Percentiles rank a stretch among this genome's conserved stretches.
phyloP scores from a whole-genome alignment of 169 alveolate genomes.

The Perkinsus marinus region DNA sequence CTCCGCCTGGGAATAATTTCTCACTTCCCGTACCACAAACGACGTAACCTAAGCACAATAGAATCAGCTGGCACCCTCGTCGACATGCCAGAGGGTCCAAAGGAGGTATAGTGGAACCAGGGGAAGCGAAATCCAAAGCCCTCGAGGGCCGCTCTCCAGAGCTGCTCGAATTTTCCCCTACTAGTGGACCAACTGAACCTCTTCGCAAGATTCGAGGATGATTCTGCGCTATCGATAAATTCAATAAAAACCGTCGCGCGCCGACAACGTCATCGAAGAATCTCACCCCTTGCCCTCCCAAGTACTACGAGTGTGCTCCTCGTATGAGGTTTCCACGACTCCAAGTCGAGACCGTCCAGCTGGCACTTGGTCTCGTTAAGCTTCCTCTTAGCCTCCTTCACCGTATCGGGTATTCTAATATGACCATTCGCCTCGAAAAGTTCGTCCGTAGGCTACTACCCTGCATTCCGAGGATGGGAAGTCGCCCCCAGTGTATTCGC shows the following conservation, averaged over 20 bases:
- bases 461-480: background rate
- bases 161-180: too few species aligned
- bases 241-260: too few species aligned
- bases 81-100: too few species aligned
- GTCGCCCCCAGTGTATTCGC: background rate
- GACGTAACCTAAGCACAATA: background rate
- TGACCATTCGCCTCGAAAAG: background rate
- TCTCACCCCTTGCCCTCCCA: too few species aligned
- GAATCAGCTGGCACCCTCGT: background rate
- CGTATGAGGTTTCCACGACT: constrained; percentile 26
- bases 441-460: background rate
- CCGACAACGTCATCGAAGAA: too few species aligned
- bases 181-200: too few species aligned
- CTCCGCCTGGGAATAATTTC: constrained; percentile 8
- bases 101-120: too few species aligned
- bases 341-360: constrained; percentile 8
- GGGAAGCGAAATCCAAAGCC: too few species aligned
- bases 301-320: constrained; percentile 1
- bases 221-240: too few species aligned
- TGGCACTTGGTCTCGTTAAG: background rate
- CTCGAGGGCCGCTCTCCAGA: too few species aligned
- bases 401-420: background rate
- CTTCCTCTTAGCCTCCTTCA: background rate
- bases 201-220: too few species aligned
- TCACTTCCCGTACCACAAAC: constrained; percentile 4